Conservation (phyloP, 306 rosid genomes). For the Sechiopsis laciniata region DNA sequence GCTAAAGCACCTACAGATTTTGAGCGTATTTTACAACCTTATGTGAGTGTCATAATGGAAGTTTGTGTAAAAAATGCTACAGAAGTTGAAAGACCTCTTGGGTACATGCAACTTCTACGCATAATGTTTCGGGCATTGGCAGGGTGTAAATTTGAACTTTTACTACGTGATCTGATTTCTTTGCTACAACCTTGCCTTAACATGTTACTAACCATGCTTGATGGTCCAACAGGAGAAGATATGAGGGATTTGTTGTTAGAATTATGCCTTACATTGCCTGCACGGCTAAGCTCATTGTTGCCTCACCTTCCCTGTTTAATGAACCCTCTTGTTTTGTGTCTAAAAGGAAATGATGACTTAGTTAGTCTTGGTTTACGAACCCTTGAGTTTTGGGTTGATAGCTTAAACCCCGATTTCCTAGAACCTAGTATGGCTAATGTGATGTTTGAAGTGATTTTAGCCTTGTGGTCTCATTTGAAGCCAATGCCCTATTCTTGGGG, state of each 20-base stretch:
- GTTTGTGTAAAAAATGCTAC: conserved; percentile 90
- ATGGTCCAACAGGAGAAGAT: conserved; percentile 96
- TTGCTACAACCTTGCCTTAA: conserved; percentile 91
- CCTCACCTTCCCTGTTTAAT: conserved; percentile 89
- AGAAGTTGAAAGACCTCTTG: conserved; percentile 92
- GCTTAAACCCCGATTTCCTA: conserved; percentile 95
- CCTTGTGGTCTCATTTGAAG: conserved; percentile 92
- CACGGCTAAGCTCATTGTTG: conserved; percentile 85
- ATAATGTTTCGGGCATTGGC: conserved; percentile 76
- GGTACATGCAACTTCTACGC: conserved; percentile 89
- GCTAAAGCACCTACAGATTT: conserved; percentile 93
- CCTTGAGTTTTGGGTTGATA: conserved; percentile 97
- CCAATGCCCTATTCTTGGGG: conserved; percentile 92
- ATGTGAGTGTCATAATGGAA: conserved; percentile 89
- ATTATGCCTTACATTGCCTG: conserved; percentile 96
- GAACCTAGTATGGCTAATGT: conserved; percentile 98
- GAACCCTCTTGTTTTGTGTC: conserved; percentile 94
- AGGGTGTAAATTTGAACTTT: conserved; percentile 91
- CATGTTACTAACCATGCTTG: conserved; percentile 87
- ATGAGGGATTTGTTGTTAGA: conserved; percentile 89
- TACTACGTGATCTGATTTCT: conserved; percentile 86
- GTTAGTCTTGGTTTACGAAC: conserved; percentile 90
- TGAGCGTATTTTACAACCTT: conserved; percentile 97
- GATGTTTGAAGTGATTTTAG: conserved; percentile 85
- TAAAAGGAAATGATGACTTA: conserved; percentile 81